phyloP scores from a whole-genome alignment of 2,329 filamentous ascomycete genomes.

The Plenodomus tracheiphilus region DNA sequence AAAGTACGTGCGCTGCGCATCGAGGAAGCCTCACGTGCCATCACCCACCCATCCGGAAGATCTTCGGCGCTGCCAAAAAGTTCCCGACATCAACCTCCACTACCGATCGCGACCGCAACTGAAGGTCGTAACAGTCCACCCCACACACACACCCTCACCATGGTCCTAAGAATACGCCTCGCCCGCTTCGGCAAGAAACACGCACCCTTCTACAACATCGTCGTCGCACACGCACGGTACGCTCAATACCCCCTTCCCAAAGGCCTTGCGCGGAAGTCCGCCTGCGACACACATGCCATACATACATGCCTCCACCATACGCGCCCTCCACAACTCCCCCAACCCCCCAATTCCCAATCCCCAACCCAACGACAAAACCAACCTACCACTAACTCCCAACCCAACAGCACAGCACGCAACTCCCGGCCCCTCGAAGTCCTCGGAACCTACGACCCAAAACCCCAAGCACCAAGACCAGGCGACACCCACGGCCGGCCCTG shows the following conservation, averaged over 20 bases:
- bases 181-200: slow-evolving; percentile 90
- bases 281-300: not conserved
- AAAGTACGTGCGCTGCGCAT: too few relatives aligned
- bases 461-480: slow-evolving; percentile 55
- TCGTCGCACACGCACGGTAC: slow-evolving; percentile 89
- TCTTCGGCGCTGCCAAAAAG: slow-evolving; percentile 16
- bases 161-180: slow-evolving; percentile 94
- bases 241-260: slow-evolving; percentile 17
- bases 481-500: slow-evolving; percentile 64
- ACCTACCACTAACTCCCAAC: not conserved
- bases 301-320: not conserved
- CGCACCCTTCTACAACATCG: slow-evolving; percentile 95
- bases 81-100: slow-evolving; percentile 3
- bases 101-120: not conserved
- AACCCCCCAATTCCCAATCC: not conserved
- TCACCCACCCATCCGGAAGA: slow-evolving; percentile 5
- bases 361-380: not conserved
- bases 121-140: slow-evolving; percentile 1
- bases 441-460: slow-evolving; percentile 65
- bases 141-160: slow-evolving; percentile 46
- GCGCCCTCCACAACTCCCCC: not conserved
- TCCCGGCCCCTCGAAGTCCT: slow-evolving; percentile 92
- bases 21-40: slow-evolving; percentile 21
- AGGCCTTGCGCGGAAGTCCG: slow-evolving; percentile 1
- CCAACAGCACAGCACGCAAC: slow-evolving; percentile 75